Evolutionary conservation across 371 early-diverging fungal genomes (phyloP), one percentile per base, ranked within the genome.

Genomic region (Mortierella sp.): DNA sequence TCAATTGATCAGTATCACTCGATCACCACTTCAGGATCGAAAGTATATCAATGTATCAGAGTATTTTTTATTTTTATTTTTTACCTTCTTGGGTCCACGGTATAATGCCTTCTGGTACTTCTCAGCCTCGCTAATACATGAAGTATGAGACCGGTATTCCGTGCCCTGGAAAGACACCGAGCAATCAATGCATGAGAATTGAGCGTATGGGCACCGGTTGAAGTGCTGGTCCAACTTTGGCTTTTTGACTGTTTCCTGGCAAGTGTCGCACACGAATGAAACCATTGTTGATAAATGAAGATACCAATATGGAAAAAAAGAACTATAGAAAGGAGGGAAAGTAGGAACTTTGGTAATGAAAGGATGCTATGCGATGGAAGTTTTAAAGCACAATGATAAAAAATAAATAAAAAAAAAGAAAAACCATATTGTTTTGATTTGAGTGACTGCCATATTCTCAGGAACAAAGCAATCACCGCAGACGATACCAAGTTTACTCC

Each of bases 161-260:
- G 77, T 86, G 39, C 95, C 95, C 43, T 90, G 86, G 84, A 98
- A 98, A 49, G 95, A 94, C n/a, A 86, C 90, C 5, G 90, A 90
- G 84, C 98, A 98, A 84, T 98, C 98, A 65, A 97, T 91, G 86
- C 97, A 97, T 26, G 94, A 90, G 84, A 93, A 97, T 54, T 92
- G 89, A 28, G 97, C 94, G 49, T 90, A 70, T 62, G 87, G 90
- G 86, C 98, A 98, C n/a, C 96, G 92, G 75, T 86, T 77, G 51
- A 85, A 84, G 83, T 97, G 98, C 70, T 87, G 88, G 69, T 95
- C 95, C 24, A 96, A 88, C 84, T 97, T 97, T 62, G 95, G 92
- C 87, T 97, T 97, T 86, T 96, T 98, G 20, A 97, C 86, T 51
- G 96, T 93, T 78, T 96, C 95, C 71, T 96, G 94, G 85, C 98